A percentile compares a stretch with the other conserved stretches of the same genome.
Evolutionary conservation across 2,329 filamentous ascomycete genomes (phyloP).

Genomic region (Septoria petroselini): DNA sequence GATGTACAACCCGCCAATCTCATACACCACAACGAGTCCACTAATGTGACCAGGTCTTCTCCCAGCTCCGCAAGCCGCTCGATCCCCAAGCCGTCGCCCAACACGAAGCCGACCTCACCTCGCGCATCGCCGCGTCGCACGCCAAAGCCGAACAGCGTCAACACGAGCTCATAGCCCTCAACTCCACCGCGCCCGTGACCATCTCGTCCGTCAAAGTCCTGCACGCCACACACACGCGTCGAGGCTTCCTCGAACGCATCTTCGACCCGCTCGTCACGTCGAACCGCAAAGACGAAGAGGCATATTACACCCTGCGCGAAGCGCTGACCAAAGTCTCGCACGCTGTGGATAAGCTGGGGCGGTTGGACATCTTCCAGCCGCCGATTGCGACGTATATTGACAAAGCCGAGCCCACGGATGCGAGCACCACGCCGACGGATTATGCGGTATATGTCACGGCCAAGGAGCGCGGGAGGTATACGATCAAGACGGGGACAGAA

Average conservation of each 20-base stretch:
- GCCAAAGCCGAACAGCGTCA: conserved; percentile 62
- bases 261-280: conserved; percentile 73
- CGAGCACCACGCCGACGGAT: conserved; percentile 69
- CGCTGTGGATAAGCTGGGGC: conserved; percentile 70
- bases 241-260: conserved; percentile 75
- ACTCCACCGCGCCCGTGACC: conserved; percentile 81
- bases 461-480: conserved; percentile 74
- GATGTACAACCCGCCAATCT: conserved; percentile 1
- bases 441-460: conserved; percentile 77
- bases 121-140: conserved; percentile 56
- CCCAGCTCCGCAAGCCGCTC: conserved; percentile 56
- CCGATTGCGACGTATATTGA: conserved; percentile 80
- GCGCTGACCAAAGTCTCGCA: conserved; percentile 69
- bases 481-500: conserved; percentile 91
- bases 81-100: conserved; percentile 60
- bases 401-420: conserved; percentile 65
- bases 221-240: conserved; percentile 78
- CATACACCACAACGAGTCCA: no score
- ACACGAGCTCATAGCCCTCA: conserved; percentile 70
- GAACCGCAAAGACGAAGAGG: conserved; percentile 41
- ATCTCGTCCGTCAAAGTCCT: conserved; percentile 82
- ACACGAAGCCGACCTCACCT: conserved; percentile 59
- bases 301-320: conserved; percentile 72
- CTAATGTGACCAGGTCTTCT: conserved; percentile 54
- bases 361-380: conserved; percentile 84